Evolutionary conservation across 768 basidiomycete genomes (phyloP).

Genomic region (Boletus pseudo-olivaceus): DNA sequence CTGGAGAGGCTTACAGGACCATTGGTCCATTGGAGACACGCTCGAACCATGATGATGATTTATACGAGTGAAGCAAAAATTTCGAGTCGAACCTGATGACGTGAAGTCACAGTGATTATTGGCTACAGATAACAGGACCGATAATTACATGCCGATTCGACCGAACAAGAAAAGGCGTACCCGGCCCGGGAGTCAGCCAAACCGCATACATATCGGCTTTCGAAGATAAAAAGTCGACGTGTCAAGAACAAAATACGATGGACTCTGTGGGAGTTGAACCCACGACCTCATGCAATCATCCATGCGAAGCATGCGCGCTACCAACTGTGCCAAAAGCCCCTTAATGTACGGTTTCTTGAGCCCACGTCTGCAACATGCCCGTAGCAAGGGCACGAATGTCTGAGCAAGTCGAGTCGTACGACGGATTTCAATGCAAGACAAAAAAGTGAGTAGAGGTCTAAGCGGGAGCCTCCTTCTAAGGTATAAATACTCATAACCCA

Average conservation of each 20-base stretch:
- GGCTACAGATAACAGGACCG: too few species aligned
- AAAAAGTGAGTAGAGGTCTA: constrained; percentile 13
- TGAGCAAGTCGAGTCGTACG: not conserved
- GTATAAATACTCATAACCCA: constrained; percentile 14
- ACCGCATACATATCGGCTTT: too few species aligned
- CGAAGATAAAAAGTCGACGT: not conserved
- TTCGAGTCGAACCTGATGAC: too few species aligned
- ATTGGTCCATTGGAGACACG: too few species aligned
- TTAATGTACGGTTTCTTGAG: accelerated
- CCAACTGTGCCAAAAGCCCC: constrained; percentile 57
- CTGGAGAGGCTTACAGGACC: too few species aligned
- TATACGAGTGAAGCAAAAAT: too few species aligned
- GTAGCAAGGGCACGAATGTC: too few species aligned
- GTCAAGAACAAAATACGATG: not conserved
- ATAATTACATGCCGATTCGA: too few species aligned
- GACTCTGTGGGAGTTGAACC: constrained; percentile 49
- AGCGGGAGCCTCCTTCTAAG: not conserved
- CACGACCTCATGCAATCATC: constrained; percentile 50
- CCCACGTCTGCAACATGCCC: not conserved
- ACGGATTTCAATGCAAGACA: not conserved
- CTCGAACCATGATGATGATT: too few species aligned
- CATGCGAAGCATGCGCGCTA: constrained; percentile 60
- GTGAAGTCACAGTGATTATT: too few species aligned
- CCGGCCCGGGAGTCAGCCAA: too few species aligned
- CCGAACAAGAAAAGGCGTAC: too few species aligned